Conservation (phyloP, 352 stramenopile genomes). For the Phytophthora sansomeana region DNA sequence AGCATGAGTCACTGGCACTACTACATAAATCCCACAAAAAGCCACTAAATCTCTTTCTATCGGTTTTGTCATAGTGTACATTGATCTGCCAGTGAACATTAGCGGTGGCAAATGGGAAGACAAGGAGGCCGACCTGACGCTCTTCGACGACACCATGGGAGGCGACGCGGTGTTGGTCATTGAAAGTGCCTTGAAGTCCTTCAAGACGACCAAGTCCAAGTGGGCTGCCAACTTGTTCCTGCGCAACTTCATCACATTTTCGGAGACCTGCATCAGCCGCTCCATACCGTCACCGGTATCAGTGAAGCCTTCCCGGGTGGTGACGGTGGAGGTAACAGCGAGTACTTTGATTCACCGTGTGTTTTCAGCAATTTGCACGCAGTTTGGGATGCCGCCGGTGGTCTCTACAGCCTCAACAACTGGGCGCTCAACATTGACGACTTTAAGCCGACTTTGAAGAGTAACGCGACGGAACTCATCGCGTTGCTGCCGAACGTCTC, state of each 20-base stretch:
- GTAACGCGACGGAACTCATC: slow-evolving; percentile 59
- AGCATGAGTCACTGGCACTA: slow-evolving; percentile 72
- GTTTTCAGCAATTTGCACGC: slow-evolving; percentile 65
- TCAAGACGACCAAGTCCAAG: slow-evolving; percentile 61
- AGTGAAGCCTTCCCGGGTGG: slow-evolving; percentile 49
- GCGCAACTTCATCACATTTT: slow-evolving; percentile 76
- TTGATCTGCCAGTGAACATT: slow-evolving; percentile 65
- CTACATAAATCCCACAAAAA: too few relatives aligned
- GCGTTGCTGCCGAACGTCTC: slow-evolving; percentile 37
- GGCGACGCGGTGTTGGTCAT: slow-evolving; percentile 52
- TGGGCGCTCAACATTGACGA: slow-evolving; percentile 48
- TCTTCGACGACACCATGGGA: slow-evolving; percentile 59
- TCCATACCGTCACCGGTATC: slow-evolving; percentile 59
- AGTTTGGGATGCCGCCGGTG: slow-evolving; percentile 64
- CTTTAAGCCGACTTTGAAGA: slow-evolving; percentile 33
- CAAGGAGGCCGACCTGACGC: slow-evolving; percentile 39
- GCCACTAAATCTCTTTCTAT: too few relatives aligned
- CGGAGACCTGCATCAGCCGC: slow-evolving; percentile 61
- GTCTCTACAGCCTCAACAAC: slow-evolving; percentile 57
- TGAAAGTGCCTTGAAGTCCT: slow-evolving; percentile 48
- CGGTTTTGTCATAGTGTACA: too few relatives aligned
- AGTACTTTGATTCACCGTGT: slow-evolving; percentile 57
- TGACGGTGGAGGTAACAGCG: slow-evolving; percentile 67
- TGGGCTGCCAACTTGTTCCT: slow-evolving; percentile 64
- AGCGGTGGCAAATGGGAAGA: slow-evolving; percentile 42